Conservation (phyloP, 2,329 filamentous ascomycete genomes). For the Biscogniauxia mediterranea region DNA sequence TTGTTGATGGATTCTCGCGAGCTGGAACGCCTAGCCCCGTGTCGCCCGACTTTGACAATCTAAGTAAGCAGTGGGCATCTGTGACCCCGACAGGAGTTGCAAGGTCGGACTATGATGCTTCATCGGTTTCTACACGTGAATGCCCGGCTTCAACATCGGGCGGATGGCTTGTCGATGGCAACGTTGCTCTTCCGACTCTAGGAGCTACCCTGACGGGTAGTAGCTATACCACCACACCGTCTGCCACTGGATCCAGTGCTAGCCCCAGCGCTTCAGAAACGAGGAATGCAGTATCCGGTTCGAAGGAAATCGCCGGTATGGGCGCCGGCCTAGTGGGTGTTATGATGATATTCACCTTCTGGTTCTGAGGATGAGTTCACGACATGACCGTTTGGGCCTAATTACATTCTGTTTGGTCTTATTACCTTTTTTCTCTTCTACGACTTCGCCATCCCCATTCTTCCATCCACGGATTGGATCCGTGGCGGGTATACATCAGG, state of each 20-base stretch:
- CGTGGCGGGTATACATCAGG: background rate
- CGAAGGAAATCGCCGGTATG: constrained; percentile 50
- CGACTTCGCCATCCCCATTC: constrained; percentile 1
- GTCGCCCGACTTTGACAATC: constrained; percentile 73
- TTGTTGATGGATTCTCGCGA: constrained; percentile 66
- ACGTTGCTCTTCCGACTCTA: constrained; percentile 66
- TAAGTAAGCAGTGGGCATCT: constrained; percentile 73
- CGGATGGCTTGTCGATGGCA: constrained; percentile 72
- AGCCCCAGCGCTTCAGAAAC: constrained; percentile 31
- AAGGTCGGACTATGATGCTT: constrained; percentile 63
- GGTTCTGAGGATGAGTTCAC: constrained; percentile 38
- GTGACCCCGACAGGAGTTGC: constrained; percentile 67
- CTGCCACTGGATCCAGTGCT: constrained; percentile 33
- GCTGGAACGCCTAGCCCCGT: constrained; percentile 72
- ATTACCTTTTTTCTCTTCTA: background rate
- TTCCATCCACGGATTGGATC: background rate
- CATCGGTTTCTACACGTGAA: constrained; percentile 57
- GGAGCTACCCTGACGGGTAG: constrained; percentile 49
- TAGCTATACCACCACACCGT: constrained; percentile 27
- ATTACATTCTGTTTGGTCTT: background rate
- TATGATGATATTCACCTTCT: constrained; percentile 52
- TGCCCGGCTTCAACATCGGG: constrained; percentile 69
- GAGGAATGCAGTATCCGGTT: constrained; percentile 43
- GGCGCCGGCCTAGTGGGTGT: constrained; percentile 46
- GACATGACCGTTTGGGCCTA: background rate